Conservation (phyloP, 352 stramenopile genomes). For the Phytophthora sp. region DNA sequence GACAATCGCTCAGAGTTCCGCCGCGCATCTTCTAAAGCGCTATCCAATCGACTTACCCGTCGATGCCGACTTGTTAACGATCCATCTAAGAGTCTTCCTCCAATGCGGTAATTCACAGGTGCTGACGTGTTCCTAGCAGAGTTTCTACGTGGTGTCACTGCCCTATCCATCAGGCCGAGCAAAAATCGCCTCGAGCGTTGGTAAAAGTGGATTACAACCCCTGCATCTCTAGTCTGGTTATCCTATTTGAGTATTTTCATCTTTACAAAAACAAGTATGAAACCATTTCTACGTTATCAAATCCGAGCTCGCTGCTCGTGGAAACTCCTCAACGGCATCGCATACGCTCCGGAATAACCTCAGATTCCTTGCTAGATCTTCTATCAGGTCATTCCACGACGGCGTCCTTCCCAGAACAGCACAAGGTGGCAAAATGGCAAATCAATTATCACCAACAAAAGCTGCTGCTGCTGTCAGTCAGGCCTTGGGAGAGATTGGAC, state of each 20-base stretch:
- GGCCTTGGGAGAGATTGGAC: conserved; percentile 38
- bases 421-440: conserved; percentile 13
- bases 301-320: neutral
- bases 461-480: conserved; percentile 51
- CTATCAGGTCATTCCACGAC: neutral
- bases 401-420: neutral
- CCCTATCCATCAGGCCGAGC: conserved; percentile 16
- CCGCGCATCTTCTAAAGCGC: conserved; percentile 27
- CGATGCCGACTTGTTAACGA: conserved; percentile 2
- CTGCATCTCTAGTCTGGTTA: too few species aligned
- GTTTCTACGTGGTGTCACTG: neutral
- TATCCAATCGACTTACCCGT: conserved; percentile 27
- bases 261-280: conserved; percentile 4
- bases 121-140: conserved; percentile 12
- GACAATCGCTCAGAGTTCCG: neutral
- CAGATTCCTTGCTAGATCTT: conserved; percentile 3
- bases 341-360: neutral
- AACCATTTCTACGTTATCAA: conserved; percentile 31
- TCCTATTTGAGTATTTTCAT: conserved; percentile 31
- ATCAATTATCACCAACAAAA: conserved; percentile 24
- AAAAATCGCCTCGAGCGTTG: too few species aligned
- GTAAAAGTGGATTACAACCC: too few species aligned
- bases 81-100: neutral
- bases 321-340: conserved; percentile 27
- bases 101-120: neutral